phyloP scores from a whole-genome alignment of 257 asterid genomes.

The Solanum medicagineum region DNA sequence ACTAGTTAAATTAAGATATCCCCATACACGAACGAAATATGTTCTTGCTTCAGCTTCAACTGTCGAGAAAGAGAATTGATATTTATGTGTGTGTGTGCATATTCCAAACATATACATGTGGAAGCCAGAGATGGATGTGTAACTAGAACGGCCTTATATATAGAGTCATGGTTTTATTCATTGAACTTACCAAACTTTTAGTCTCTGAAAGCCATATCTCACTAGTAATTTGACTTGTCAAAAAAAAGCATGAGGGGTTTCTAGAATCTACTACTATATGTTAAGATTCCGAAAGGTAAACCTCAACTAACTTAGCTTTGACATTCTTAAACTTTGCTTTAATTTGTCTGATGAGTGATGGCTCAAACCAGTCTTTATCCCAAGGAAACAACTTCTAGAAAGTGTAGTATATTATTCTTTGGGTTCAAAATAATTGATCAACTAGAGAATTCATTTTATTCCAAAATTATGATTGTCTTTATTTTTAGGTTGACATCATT shows the following conservation, averaged over 20 bases:
- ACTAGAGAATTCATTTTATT: no score
- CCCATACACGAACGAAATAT: no score
- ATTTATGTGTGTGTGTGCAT: neutral
- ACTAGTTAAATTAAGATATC: no score
- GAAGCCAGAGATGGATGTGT: neutral
- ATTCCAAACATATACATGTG: neutral
- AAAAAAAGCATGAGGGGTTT: neutral
- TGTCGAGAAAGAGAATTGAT: no score
- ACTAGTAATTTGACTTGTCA: neutral
- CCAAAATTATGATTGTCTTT: no score
- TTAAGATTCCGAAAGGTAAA: conserved; percentile 4
- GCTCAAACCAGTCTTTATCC: neutral
- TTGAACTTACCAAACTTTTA: neutral
- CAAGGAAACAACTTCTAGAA: neutral
- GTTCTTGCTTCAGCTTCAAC: no score
- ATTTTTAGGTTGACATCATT: no score
- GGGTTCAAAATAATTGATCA: no score
- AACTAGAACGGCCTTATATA: neutral
- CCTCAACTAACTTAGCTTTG: conserved; percentile 18
- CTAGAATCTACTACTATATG: neutral
- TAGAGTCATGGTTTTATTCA: neutral
- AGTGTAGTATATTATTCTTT: neutral
- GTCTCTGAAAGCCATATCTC: conserved; percentile 9
- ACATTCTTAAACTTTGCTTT: neutral
- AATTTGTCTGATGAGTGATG: neutral